phyloP scores from a whole-genome alignment of 306 rosid species.

The Vigna unguiculata region DNA sequence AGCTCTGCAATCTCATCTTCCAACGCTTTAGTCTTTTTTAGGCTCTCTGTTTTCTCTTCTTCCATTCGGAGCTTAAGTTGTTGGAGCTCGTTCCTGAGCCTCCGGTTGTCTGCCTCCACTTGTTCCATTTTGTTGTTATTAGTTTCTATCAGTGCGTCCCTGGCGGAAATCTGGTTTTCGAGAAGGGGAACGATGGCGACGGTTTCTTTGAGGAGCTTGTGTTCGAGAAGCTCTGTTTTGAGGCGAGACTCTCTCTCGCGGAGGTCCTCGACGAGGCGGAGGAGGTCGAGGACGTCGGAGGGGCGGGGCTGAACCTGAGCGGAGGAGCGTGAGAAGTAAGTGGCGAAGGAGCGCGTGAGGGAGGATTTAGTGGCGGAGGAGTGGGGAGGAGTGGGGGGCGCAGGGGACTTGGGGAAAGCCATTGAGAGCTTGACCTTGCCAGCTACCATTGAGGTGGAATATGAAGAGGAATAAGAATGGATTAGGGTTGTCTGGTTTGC shows the following conservation, averaged over 20 bases:
- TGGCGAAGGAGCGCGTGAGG: constrained; percentile 75
- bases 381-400: constrained; percentile 51
- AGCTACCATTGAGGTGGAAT: constrained; percentile 58
- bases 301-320: constrained; percentile 92
- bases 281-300: constrained; percentile 79
- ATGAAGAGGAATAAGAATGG: background rate
- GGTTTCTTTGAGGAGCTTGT: constrained; percentile 76
- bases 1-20: constrained; percentile 68
- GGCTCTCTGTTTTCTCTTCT: constrained; percentile 47
- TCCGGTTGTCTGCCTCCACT: constrained; percentile 61
- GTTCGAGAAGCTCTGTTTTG: constrained; percentile 78
- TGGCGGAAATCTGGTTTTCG: constrained; percentile 62
- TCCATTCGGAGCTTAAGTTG: constrained; percentile 40
- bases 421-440: constrained; percentile 66
- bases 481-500: constrained; percentile 42
- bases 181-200: constrained; percentile 76
- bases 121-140: constrained; percentile 41
- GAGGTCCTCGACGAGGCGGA: constrained; percentile 79
- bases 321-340: constrained; percentile 87
- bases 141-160: constrained; percentile 48
- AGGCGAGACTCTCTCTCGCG: constrained; percentile 82
- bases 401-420: constrained; percentile 69
- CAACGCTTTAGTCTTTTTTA: constrained; percentile 51
- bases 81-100: constrained; percentile 47
- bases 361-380: constrained; percentile 55